A percentile compares a stretch with the other conserved stretches of the same genome.
Conservation (phyloP, 2,329 filamentous ascomycete species). For the Piedraia hortae region DNA sequence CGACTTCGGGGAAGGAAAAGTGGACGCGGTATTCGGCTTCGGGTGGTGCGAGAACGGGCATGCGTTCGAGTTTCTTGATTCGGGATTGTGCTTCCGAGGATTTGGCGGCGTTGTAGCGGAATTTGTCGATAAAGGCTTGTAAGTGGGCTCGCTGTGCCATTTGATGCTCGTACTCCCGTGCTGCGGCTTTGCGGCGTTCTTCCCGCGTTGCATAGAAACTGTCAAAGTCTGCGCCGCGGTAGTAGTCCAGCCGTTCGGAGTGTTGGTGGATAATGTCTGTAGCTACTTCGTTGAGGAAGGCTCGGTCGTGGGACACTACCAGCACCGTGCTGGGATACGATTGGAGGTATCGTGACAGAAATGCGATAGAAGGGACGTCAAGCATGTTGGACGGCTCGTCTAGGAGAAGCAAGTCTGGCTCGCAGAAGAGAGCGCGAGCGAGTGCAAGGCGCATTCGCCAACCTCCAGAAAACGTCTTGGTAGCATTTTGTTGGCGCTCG, state of each 20-base stretch:
- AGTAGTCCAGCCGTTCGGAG: conserved; percentile 91
- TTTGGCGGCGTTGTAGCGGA: conserved; percentile 96
- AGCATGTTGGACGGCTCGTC: conserved; percentile 99
- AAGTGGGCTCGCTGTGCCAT: conserved; percentile 83
- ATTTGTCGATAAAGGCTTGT: conserved; percentile 98
- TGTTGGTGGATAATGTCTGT: conserved; percentile 98
- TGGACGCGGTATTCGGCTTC: conserved; percentile 89
- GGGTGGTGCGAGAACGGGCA: conserved; percentile 72
- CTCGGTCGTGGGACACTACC: conserved; percentile 94
- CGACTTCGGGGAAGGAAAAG: conserved; percentile 91
- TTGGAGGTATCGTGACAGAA: conserved; percentile 87
- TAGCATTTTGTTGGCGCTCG: conserved; percentile 74
- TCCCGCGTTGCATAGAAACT: conserved; percentile 94
- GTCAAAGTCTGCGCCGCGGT: conserved; percentile 87
- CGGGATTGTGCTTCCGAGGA: conserved; percentile 93
- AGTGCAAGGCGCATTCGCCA: conserved; percentile 96
- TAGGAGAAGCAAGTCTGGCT: conserved; percentile 80
- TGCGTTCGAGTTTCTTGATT: conserved; percentile 96
- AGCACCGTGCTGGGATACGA: conserved; percentile 80
- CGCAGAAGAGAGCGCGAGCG: conserved; percentile 86
- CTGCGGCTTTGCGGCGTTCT: conserved; percentile 84
- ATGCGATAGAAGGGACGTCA: conserved; percentile 98
- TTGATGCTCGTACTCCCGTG: conserved; percentile 95
- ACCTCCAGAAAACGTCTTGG: conserved; percentile 96
- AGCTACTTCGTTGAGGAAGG: conserved; percentile 96